Evolutionary conservation across 176 grass and related monocot species (phyloP), one percentile per base, ranked within the genome.

Genomic region (Oryza brachyantha): DNA sequence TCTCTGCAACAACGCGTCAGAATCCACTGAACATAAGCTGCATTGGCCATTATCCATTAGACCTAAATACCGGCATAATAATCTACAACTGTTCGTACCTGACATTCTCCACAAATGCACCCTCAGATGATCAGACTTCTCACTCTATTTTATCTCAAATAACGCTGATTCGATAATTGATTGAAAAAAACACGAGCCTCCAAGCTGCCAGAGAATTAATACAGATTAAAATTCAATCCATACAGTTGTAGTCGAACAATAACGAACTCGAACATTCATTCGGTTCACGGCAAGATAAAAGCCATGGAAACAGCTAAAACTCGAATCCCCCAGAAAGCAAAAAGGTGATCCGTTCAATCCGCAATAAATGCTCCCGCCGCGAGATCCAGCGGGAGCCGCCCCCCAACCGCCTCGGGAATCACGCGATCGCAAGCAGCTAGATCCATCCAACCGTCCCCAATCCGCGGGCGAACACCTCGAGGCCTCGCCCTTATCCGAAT

Each of bases 101-200:
- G 91, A 86, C 91, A 93, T 93, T 78, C 65, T 91, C 43, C 59
- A 10, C 14, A 75, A 68, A 91, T 69, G 78, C 69, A 76, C 74
- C 66, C 35, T 57, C 64, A 81, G 28, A 84, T 28, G 57, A 81
- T 81, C 42, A 70, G 63, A 28, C 59, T 29, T 59, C 58, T 36
- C 60, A 25, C 77, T 24, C 31, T 84, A 70, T 43, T 55, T 27
- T 27, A 26, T 55, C 55, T 29, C 12, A 11, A 35, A 34, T 81
- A 57, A 75, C 42, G 70, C 55, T 64, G 63, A 55, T 70, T 54
- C 1, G 16, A 46, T 27, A 48, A 1, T 62, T 2, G 5, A 32
- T 68, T 21, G 16, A 31, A 13, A 31, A 13, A 52, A 55, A 14
- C 81, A 29, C 28, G 27, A 71, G 22, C 37, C 10, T 69, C 35